phyloP scores from a whole-genome alignment of 345 rosid genomes.

The Anacardium occidentale region DNA sequence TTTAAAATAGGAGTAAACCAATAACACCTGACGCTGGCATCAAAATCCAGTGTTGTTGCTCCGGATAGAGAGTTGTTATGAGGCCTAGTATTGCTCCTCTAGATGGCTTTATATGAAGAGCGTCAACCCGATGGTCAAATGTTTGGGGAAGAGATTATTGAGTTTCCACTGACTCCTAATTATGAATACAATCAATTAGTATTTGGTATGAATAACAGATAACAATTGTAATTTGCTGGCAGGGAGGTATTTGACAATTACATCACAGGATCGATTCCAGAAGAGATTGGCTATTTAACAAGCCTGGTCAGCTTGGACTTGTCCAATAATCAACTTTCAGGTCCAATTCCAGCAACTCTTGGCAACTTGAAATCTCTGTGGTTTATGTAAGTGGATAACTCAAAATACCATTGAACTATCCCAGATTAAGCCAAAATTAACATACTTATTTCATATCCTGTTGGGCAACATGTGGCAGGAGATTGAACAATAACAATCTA shows the following conservation, averaged over 20 bases:
- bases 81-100: no score
- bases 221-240: slow-evolving; percentile 2
- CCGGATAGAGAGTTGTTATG: no score
- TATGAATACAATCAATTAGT: no score
- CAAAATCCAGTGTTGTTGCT: no score
- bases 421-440: not conserved
- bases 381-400: slow-evolving; percentile 31
- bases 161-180: no score
- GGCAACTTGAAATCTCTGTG: slow-evolving; percentile 35
- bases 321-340: slow-evolving; percentile 32
- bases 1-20: no score
- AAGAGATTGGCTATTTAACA: slow-evolving; percentile 34
- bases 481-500: slow-evolving; percentile 39
- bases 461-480: slow-evolving; percentile 27
- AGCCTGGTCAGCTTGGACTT: slow-evolving; percentile 41
- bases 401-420: not conserved
- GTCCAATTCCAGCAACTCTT: slow-evolving; percentile 40
- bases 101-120: no score
- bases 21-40: no score
- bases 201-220: no score
- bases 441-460: not conserved
- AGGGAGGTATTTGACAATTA: slow-evolving; percentile 29
- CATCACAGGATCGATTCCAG: slow-evolving; percentile 40
- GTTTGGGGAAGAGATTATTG: no score
- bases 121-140: no score